Conservation (phyloP, 148 eudicot species). For the Chenopodium suecicum region DNA sequence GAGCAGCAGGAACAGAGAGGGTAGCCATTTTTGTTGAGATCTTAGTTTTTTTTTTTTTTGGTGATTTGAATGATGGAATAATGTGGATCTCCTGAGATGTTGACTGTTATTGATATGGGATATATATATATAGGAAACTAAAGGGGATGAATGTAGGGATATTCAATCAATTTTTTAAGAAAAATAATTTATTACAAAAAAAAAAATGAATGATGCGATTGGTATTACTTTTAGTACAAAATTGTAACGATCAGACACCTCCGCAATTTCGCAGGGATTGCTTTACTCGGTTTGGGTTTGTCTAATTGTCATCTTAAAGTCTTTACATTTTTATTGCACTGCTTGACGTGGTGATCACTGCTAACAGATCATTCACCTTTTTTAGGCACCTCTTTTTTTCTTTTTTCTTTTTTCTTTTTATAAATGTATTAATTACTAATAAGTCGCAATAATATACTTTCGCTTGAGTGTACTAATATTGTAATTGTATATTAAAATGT, state of each 20-base stretch:
- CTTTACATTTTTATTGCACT: not conserved
- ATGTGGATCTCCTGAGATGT: not conserved
- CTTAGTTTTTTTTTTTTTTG: not conserved
- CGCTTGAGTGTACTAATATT: too few species aligned
- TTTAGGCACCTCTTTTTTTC: too few species aligned
- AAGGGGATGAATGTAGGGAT: not conserved
- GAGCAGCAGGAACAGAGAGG: slow-evolving; percentile 48
- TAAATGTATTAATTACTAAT: too few species aligned
- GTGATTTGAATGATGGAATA: not conserved
- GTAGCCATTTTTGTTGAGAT: slow-evolving; percentile 46
- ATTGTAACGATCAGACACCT: not conserved
- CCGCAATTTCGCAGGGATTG: not conserved
- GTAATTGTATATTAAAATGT: too few species aligned
- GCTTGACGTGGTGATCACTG: not conserved
- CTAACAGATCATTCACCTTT: not conserved
- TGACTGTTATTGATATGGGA: not conserved
- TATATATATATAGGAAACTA: not conserved
- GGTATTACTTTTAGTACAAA: not conserved
- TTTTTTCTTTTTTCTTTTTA: too few species aligned
- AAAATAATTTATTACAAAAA: too few species aligned
- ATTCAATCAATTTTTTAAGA: not conserved
- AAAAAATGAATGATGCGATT: too few species aligned
- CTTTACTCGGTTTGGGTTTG: not conserved
- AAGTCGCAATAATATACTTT: too few species aligned
- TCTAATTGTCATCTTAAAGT: too few species aligned